These are phyloP conservation scores for Oxytropis ochrocephala DNA, from an alignment of 306 rosid genomes.

Conservation along the genomic window DNA sequence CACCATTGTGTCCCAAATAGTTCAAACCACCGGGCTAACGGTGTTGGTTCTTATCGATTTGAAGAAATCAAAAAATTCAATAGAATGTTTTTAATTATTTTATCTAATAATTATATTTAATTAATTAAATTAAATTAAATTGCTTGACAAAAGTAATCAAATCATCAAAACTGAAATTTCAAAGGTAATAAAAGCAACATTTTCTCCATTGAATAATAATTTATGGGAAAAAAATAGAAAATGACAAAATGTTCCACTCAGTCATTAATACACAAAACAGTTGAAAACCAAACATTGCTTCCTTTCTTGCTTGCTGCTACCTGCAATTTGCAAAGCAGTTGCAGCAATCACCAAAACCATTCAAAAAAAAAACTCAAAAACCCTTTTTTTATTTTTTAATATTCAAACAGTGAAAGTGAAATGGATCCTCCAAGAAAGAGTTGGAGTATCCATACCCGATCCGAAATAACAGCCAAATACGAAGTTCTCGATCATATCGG, in stretches of 20 bases:
- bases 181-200: no score
- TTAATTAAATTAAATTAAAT: no score
- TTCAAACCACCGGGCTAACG: no score
- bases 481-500: slow-evolving; percentile 62
- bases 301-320: not conserved
- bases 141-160: no score
- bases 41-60: no score
- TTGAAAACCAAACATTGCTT: not conserved
- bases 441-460: slow-evolving; percentile 89
- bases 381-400: not conserved
- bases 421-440: slow-evolving; percentile 58
- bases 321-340: not conserved
- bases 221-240: not conserved
- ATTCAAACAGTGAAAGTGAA: not conserved
- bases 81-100: no score
- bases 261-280: not conserved
- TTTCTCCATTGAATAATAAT: no score
- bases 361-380: not conserved
- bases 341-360: no score
- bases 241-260: not conserved
- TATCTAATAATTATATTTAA: no score
- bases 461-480: slow-evolving; percentile 65
- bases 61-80: no score
- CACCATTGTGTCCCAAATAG: no score
- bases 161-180: no score